Evolutionary conservation across 805 yeast species (phyloP), one percentile per base, ranked within the genome.

Genomic region (Ogataea polymorpha): DNA sequence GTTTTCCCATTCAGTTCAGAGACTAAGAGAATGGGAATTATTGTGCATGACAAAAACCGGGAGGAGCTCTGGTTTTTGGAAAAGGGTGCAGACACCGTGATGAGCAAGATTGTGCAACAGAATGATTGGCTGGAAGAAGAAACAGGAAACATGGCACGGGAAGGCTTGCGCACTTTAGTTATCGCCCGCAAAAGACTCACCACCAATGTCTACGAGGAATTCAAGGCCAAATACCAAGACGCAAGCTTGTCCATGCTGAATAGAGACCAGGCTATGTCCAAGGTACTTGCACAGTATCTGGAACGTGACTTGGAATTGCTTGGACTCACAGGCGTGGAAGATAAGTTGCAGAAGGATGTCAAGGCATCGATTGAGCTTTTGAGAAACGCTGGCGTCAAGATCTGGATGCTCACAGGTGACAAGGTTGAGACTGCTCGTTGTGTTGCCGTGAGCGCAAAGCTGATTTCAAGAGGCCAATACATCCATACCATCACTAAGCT

Each of bases 321-420:
- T 37, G 99, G 99, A 0, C 68, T 93, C 29, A 93, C 99, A 0
- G 99, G 99, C 48, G 99, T 93, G 17, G 99, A 93, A 59, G 99
- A 93, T 61, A 86, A 88, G 59, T 72, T 93, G 35, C 99, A 93
- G 60, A 74, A 78, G 42, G 89, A 91, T 60, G 96, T 95, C 35
- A 91, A 91, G 63, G 75, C 95, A 0, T 87, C 96, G 0, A 81
- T 93, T 44, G 99, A 93, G 67, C 71, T 90, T 25, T 71, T 93
- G 51, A 76, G 99, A 53, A 93, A 95, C 65, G 99, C 98, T 0
- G 99, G 98, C 4, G 79, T 95, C 41, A 90, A 90, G 55, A 93
- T 93, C 37, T 93, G 99, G 99, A 95, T 93, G 99, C 69, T 93
- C 35, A 93, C 99, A 0, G 99, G 99, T 51, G 99, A 93, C 62